Conservation (phyloP, 306 rosid species). For the Senna siamea region DNA sequence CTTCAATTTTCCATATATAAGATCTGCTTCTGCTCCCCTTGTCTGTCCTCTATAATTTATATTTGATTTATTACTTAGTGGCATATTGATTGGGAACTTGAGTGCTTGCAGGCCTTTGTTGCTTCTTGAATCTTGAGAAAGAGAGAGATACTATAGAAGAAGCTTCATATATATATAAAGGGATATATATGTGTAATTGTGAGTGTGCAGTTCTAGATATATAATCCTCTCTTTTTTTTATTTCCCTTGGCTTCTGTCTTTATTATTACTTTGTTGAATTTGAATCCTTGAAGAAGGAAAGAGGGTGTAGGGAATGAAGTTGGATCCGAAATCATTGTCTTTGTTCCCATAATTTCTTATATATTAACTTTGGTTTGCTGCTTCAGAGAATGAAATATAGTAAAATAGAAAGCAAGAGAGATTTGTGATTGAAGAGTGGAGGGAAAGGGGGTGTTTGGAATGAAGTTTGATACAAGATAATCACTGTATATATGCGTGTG, state of each 20-base stretch:
- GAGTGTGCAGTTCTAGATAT: too few relatives aligned
- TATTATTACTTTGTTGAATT: neutral
- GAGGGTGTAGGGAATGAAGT: constrained; percentile 65
- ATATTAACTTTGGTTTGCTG: too few relatives aligned
- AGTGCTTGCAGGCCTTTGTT: constrained; percentile 52
- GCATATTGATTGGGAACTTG: constrained; percentile 59
- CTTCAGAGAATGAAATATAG: too few relatives aligned
- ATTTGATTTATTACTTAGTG: constrained; percentile 31
- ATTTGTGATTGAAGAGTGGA: too few relatives aligned
- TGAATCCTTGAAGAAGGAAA: constrained; percentile 47
- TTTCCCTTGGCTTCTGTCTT: too few relatives aligned
- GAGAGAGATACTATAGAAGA: constrained; percentile 8
- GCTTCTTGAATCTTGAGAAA: constrained; percentile 46
- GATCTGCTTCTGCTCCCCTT: too few relatives aligned
- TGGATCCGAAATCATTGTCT: constrained; percentile 62
- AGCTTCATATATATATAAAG: constrained; percentile 33
- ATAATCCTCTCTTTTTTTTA: neutral
- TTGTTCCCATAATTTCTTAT: neutral
- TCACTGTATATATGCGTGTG: too few relatives aligned
- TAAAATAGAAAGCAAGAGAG: too few relatives aligned
- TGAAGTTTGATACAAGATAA: constrained; percentile 66
- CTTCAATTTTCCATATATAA: too few relatives aligned
- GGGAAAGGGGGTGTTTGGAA: constrained; percentile 57
- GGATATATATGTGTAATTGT: too few relatives aligned
- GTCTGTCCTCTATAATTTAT: neutral